Conservation (phyloP, 768 basidiomycete species). For the Mycena rebaudengoi region DNA sequence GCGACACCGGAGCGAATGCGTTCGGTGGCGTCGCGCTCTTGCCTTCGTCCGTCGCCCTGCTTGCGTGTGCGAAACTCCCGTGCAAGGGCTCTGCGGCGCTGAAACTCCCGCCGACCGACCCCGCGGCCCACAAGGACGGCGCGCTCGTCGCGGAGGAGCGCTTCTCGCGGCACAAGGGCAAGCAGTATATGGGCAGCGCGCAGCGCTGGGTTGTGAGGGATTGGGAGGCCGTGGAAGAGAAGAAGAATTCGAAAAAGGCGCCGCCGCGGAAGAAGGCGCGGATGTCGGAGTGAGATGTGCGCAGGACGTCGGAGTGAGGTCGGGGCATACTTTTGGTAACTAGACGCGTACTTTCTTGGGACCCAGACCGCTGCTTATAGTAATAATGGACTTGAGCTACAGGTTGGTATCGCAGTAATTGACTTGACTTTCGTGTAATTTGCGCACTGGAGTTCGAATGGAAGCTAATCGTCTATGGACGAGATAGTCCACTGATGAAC, state of each 20-base stretch:
- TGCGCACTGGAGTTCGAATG: too few species aligned
- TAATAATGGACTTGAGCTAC: too few species aligned
- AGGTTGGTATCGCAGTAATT: too few species aligned
- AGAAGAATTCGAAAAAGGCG: too few species aligned
- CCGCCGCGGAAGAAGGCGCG: conserved; percentile 6
- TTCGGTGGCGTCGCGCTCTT: conserved; percentile 1
- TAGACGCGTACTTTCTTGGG: too few species aligned
- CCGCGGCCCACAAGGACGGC: conserved; percentile 10
- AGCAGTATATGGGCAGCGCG: not conserved
- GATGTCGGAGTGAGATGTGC: too few species aligned
- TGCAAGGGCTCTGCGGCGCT: not conserved
- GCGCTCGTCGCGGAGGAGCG: conserved; percentile 12
- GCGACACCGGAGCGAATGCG: conserved; percentile 1
- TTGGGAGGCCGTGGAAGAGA: not conserved
- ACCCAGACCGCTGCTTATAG: too few species aligned
- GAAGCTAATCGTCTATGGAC: too few species aligned
- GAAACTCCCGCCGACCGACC: not conserved
- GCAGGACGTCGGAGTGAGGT: too few species aligned
- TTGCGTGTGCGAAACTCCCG: conserved; percentile 6
- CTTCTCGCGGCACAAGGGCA: not conserved
- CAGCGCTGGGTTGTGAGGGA: not conserved
- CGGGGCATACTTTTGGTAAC: too few species aligned
- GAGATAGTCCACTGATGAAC: too few species aligned
- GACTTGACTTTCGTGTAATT: too few species aligned
- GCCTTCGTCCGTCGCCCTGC: not conserved